phyloP scores from a whole-genome alignment of 164 flowering plant genomes.

The Annona squamosa region DNA sequence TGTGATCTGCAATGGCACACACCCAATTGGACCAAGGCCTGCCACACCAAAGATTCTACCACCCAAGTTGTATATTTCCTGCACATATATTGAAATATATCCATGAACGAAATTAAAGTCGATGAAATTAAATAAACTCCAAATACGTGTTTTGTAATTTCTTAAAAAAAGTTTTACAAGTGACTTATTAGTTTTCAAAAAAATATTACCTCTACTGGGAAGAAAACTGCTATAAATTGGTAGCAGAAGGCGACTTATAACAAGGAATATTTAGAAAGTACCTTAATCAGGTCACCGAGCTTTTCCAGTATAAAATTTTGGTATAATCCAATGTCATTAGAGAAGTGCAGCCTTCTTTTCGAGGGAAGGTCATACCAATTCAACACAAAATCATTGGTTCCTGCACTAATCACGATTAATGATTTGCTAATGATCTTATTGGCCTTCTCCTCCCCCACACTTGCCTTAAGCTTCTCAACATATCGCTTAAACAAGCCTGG shows the following conservation, averaged over 20 bases:
- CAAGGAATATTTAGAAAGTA: not conserved
- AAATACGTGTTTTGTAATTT: no score
- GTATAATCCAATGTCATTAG: slow-evolving; percentile 21
- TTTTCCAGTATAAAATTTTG: slow-evolving; percentile 33
- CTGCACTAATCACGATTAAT: slow-evolving; percentile 42
- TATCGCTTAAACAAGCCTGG: slow-evolving; percentile 22
- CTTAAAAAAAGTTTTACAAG: no score
- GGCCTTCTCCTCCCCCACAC: slow-evolving; percentile 45
- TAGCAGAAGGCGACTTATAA: not conserved
- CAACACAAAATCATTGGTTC: slow-evolving; percentile 44
- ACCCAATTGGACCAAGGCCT: slow-evolving; percentile 5
- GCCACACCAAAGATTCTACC: not conserved
- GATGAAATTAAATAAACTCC: no score
- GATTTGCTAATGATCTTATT: slow-evolving; percentile 21
- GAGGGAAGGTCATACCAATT: slow-evolving; percentile 40
- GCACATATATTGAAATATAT: not conserved
- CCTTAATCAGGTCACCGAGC: not conserved
- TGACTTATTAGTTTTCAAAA: no score
- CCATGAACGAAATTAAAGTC: no score
- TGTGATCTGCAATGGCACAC: not conserved
- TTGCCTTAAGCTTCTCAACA: slow-evolving; percentile 19
- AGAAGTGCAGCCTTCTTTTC: slow-evolving; percentile 19
- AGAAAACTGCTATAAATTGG: no score
- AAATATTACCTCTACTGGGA: no score
- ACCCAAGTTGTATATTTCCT: slow-evolving; percentile 4